Base-by-base conservation (phyloP, 768 basidiomycete genomes). In the Nevesoporus exiguus region DNA sequence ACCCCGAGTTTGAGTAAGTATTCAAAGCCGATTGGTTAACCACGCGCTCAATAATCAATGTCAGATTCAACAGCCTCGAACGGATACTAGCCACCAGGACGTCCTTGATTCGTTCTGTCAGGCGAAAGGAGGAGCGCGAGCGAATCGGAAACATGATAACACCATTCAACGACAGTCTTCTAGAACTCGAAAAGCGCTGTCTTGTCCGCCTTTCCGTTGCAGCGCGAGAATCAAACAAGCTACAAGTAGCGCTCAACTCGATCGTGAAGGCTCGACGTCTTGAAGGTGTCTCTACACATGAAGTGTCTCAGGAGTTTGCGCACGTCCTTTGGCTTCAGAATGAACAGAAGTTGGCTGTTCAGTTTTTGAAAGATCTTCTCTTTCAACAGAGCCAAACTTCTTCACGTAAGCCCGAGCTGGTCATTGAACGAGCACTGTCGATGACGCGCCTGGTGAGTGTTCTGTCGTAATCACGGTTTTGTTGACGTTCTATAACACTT, bases 291-390 rank as follows among this genome's bases (percentile, higher is more conserved):
- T 66, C 78, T 0, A 75, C 81, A 4, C 73, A 74, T n/a, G 76
- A 79, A 27, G 82, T 89, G 22, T 81, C 84, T 0, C 78, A 86
- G 61, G 95, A 97, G 66, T 93, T 92, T 61, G 88, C 96, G 15
- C 82, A 86, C 54, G 93, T 98, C 17, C 77, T 98, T 7, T 98
- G 96, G 93, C 70, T 81, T 10, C 87, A 91, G 55, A 84, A 82
- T 41, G 96, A 99, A 66, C 88, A 93, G 61, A 84, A 83, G 56
- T 69, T 87, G 5, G 95, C 96, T 0, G 86, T 95, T 42, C 80
- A 86, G 55, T 85, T 81, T 47, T 75, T 96, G 49, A 79, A 78
- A 48, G 72, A 74, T 33, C 66, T 76, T 31, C 24, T 64, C 30
- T 45, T 50, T 50, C 61, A 30, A 57, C 64, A 55, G 31, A 54